phyloP scores from a whole-genome alignment of 495 filamentous ascomycete species.

The Barbatosphaeria neglecta region DNA sequence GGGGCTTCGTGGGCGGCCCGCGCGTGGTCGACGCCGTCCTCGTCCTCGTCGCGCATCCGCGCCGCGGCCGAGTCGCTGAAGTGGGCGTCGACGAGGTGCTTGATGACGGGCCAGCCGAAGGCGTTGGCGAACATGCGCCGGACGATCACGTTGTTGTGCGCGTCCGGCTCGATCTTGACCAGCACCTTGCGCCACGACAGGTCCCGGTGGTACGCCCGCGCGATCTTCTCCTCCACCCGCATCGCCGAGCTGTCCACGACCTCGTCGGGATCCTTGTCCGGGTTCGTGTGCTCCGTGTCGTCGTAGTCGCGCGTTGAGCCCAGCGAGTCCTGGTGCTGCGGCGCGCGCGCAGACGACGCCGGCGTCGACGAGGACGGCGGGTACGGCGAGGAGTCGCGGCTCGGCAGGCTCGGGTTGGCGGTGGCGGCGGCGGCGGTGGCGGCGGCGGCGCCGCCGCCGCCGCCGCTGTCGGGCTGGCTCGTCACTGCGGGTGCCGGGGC shows the following conservation, averaged over 20 bases:
- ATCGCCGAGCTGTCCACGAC: conserved; percentile 48
- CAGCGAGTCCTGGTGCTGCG: conserved; percentile 15
- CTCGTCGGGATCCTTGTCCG: conserved; percentile 26
- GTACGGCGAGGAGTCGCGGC: conserved; percentile 4
- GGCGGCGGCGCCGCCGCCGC: background rate
- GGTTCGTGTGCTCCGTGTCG: conserved; percentile 21
- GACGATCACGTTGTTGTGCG: conserved; percentile 96
- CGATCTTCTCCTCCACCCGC: conserved; percentile 94
- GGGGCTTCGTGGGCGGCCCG: conserved; percentile 20
- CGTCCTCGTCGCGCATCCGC: conserved; percentile 44
- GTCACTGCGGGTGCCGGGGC: conserved; percentile 1
- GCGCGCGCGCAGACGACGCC: too few species aligned
- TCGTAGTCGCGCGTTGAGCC: conserved; percentile 27
- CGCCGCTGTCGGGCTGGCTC: conserved; percentile 2
- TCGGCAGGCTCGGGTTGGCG: background rate
- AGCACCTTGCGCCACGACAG: conserved; percentile 94
- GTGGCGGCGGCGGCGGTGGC: background rate
- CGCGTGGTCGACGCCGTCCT: conserved; percentile 28
- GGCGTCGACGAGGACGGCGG: too few species aligned
- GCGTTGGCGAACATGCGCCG: conserved; percentile 93
- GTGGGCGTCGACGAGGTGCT: conserved; percentile 87
- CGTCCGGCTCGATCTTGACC: conserved; percentile 89
- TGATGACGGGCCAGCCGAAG: conserved; percentile 92
- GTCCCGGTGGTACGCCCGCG: conserved; percentile 81
- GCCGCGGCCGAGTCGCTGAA: conserved; percentile 60